A percentile compares a stretch with the other conserved stretches of the same genome.
Conservation (phyloP, 208 protist genomes). For the Eutreptiella sp. region DNA sequence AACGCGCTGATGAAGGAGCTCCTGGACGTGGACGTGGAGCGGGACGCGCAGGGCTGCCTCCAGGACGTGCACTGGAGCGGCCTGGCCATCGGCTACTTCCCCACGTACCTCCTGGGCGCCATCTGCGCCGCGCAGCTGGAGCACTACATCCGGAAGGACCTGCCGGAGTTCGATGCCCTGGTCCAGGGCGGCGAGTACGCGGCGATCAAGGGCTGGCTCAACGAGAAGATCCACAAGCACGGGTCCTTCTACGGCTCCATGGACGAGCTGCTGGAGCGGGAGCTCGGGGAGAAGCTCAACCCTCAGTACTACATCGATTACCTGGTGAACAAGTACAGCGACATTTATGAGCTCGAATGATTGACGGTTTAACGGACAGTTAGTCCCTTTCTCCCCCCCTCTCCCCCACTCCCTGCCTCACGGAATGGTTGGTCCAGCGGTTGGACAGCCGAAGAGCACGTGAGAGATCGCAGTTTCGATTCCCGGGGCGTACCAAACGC, state of each 20-base stretch:
- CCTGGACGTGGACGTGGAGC: conserved; percentile 61
- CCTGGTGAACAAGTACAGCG: no score
- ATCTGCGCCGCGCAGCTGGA: conserved; percentile 72
- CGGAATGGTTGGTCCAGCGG: no score
- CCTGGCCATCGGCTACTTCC: conserved; percentile 72
- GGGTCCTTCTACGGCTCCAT: conserved; percentile 43
- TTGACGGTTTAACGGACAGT: no score
- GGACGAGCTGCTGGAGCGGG: conserved; percentile 58
- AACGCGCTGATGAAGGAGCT: conserved; percentile 74
- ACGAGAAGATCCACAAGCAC: conserved; percentile 19
- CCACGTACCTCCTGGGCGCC: conserved; percentile 69
- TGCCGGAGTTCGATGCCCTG: conserved; percentile 41
- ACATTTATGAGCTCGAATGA: no score
- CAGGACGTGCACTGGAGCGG: conserved; percentile 78
- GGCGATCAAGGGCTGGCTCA: conserved; percentile 15
- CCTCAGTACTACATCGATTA: conserved; percentile 61
- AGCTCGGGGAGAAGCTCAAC: conserved; percentile 67
- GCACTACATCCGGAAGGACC: conserved; percentile 52
- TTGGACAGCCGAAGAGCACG: no score
- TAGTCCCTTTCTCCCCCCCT: no score
- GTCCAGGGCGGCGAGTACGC: conserved; percentile 50
- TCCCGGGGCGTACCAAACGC: no score
- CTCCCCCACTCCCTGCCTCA: no score
- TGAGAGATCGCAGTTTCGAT: no score
- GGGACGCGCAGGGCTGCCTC: conserved; percentile 61